These are phyloP conservation scores for Stephania yunnanensis DNA, from an alignment of 164 flowering plant genomes.

Conservation along the genomic window DNA sequence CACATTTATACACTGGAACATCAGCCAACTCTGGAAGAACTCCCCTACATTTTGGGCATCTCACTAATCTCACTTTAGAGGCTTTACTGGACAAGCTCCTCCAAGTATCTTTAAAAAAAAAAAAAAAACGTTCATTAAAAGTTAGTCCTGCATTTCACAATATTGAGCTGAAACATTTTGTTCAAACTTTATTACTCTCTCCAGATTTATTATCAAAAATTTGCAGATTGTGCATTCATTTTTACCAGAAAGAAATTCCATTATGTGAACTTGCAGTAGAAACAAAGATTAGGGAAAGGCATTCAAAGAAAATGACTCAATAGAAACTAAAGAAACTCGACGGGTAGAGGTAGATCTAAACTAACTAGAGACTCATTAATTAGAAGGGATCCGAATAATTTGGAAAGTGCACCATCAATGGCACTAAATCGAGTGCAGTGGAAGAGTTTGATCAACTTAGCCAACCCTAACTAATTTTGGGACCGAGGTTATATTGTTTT, in stretches of 20 bases:
- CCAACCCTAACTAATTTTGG: too few relatives aligned
- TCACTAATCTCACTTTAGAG: constrained; percentile 48
- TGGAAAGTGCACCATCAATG: too few relatives aligned
- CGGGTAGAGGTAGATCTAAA: too few relatives aligned
- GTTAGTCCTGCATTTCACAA: neutral
- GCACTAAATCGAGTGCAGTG: too few relatives aligned
- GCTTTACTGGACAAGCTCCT: constrained; percentile 29
- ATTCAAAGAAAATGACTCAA: too few relatives aligned
- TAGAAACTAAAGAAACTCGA: too few relatives aligned
- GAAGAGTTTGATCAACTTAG: too few relatives aligned
- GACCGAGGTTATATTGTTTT: too few relatives aligned
- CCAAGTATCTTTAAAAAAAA: constrained; percentile 3
- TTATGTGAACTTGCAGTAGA: neutral
- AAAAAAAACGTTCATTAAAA: neutral
- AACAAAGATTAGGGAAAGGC: neutral
- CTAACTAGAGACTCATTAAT: too few relatives aligned
- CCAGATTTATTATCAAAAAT: neutral
- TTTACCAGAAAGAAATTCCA: neutral
- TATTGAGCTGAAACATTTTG: neutral
- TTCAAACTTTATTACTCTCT: neutral
- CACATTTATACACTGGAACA: constrained; percentile 60
- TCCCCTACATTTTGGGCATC: constrained; percentile 60
- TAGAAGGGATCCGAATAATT: too few relatives aligned
- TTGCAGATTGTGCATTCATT: neutral
- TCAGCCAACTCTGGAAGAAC: constrained; percentile 53